Conservation (phyloP, 306 rosid genomes). For the Coriaria nepalensis region DNA sequence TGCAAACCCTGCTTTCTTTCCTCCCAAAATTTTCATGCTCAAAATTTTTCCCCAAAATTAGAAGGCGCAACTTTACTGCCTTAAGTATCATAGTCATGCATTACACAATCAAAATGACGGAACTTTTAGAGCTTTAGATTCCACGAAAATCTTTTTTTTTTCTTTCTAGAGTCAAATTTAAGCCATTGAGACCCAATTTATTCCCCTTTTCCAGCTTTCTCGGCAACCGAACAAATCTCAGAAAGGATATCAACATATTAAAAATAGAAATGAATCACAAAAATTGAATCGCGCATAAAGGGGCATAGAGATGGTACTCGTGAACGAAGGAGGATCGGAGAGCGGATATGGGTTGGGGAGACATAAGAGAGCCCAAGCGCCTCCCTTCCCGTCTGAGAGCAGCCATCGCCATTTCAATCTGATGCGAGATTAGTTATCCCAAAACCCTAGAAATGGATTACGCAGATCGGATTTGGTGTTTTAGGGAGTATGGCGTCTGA, state of each 20-base stretch:
- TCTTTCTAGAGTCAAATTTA: too few species aligned
- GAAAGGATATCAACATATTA: neutral
- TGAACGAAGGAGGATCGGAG: constrained; percentile 31
- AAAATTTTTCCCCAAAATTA: too few species aligned
- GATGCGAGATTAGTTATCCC: constrained; percentile 15
- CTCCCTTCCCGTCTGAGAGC: constrained; percentile 83
- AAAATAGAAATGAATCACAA: neutral
- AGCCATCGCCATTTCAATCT: constrained; percentile 72
- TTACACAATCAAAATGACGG: too few species aligned
- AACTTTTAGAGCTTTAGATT: neutral
- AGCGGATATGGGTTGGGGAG: constrained; percentile 42
- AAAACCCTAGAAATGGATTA: constrained; percentile 29
- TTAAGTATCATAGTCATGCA: too few species aligned
- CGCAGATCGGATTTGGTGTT: constrained; percentile 10
- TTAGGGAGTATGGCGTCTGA: too few species aligned
- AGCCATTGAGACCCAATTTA: neutral
- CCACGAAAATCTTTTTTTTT: neutral
- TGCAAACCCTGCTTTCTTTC: too few species aligned
- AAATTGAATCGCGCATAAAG: neutral
- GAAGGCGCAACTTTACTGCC: too few species aligned
- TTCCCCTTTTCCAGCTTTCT: constrained; percentile 3
- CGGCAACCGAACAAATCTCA: constrained; percentile 7
- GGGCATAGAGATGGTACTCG: constrained; percentile 18
- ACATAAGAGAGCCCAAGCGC: constrained; percentile 50
- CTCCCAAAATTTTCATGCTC: too few species aligned